Conservation (phyloP, 352 stramenopile species). For the Phytophthora vignae region DNA sequence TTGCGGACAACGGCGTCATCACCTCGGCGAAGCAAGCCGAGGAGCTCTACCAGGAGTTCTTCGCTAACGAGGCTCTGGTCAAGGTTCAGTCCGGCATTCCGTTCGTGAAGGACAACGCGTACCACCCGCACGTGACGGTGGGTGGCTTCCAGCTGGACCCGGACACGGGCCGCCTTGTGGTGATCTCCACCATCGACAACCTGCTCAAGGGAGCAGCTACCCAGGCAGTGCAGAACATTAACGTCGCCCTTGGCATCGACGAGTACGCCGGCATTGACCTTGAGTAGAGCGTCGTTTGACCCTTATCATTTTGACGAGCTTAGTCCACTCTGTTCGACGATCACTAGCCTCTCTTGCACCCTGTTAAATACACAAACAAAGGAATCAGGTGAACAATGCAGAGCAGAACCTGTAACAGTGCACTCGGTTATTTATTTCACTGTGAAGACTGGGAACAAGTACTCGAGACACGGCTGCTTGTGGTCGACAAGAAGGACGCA, state of each 20-base stretch:
- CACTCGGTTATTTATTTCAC: conserved; percentile 14
- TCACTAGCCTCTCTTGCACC: neutral
- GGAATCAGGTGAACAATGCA: conserved; percentile 3
- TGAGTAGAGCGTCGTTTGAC: conserved; percentile 34
- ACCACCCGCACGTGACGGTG: conserved; percentile 79
- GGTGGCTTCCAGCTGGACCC: conserved; percentile 91
- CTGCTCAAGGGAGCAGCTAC: conserved; percentile 94
- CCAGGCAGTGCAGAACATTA: conserved; percentile 96
- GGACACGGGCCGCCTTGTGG: conserved; percentile 84
- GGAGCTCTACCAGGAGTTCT: conserved; percentile 83
- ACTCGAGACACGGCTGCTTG: conserved; percentile 7
- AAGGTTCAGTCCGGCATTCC: conserved; percentile 75
- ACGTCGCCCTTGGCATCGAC: conserved; percentile 91
- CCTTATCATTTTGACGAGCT: conserved; percentile 18
- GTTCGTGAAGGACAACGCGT: conserved; percentile 82
- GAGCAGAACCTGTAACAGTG: conserved; percentile 2
- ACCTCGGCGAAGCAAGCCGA: conserved; percentile 77
- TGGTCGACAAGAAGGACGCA: conserved; percentile 2
- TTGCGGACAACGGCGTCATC: conserved; percentile 60
- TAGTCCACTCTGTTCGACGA: conserved; percentile 7
- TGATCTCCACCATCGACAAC: conserved; percentile 94
- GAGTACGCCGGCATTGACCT: conserved; percentile 81
- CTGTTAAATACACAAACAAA: conserved; percentile 25
- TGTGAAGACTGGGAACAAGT: conserved; percentile 13
- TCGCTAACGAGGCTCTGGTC: conserved; percentile 87